Evolutionary conservation across 2,329 filamentous ascomycete genomes (phyloP), one percentile per base, ranked within the genome.

Genomic region (Didymella sp.): DNA sequence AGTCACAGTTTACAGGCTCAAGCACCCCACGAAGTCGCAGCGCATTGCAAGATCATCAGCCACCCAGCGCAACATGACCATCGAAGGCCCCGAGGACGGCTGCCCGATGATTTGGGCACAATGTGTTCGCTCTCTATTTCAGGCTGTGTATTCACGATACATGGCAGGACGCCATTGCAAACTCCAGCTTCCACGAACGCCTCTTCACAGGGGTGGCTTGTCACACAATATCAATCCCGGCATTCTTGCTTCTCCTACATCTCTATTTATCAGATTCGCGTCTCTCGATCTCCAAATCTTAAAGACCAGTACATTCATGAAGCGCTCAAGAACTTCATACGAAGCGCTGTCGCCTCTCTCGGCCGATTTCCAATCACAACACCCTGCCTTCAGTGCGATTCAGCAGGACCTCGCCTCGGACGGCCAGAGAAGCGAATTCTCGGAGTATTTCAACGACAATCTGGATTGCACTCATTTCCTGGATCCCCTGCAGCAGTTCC

Each of bases 31-130:
- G 15, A 5, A 43, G 24, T 19, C 58, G 59, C 47, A 66, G 64
- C 60, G 58, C 19, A 71, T 70, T 17, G 66, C 55, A 74, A 73
- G 41, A 72, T 69, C 61, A 68, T 72, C 49, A 80, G 78, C 30
- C 50, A 56, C 45, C 12, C 13, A 51, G 42, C 50, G 41, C 38
- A 43, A 51, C 55, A 63, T 47, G 25, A 52, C 25, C 22, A 28
- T 31, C 21, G 21, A 31, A 15, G 37, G 15, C 13, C 13, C 30
- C 24, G 31, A 46, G 35, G 27, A 46, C 53, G 45, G 50, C 33
- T 35, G 17, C 42, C 46, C 31, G 44, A 28, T 49, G 33, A 27
- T 15, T 21, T 54, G 52, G 51, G 21, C 27, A 15, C 19, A 37
- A 17, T 46, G 49, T 45, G 61, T 61, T 61, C 37, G 52, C 46